Conservation (phyloP, 768 basidiomycete species). For the Trametes gibbosa region DNA sequence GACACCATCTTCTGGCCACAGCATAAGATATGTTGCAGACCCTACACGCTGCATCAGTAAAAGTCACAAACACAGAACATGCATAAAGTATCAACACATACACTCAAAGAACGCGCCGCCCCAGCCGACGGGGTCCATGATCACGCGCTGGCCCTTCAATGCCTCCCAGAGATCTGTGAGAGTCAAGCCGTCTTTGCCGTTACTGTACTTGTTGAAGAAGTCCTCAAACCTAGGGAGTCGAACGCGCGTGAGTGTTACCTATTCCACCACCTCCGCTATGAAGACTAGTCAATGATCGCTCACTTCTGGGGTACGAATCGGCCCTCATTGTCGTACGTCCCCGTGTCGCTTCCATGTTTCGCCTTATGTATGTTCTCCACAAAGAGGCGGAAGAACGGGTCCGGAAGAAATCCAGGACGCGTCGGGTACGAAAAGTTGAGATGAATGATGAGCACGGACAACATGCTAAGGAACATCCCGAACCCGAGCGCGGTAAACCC, state of each 20-base stretch:
- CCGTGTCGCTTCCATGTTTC: slow-evolving; percentile 46
- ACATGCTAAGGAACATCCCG: slow-evolving; percentile 35
- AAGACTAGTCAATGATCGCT: too few species aligned
- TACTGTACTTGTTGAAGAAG: slow-evolving; percentile 40
- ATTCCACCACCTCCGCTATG: too few species aligned
- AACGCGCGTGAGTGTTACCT: background rate
- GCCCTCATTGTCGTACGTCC: slow-evolving; percentile 40
- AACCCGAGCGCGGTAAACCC: slow-evolving; percentile 43
- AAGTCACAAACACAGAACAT: background rate
- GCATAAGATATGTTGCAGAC: slow-evolving; percentile 36
- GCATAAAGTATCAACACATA: background rate
- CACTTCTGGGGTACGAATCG: slow-evolving; percentile 37
- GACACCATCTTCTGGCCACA: slow-evolving; percentile 40
- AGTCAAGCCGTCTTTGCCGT: slow-evolving; percentile 25
- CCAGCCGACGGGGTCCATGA: slow-evolving; percentile 39
- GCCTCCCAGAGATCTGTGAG: slow-evolving; percentile 32
- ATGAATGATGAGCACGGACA: slow-evolving; percentile 37
- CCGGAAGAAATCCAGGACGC: slow-evolving; percentile 32
- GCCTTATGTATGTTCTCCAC: slow-evolving; percentile 34
- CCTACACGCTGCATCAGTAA: slow-evolving; percentile 16
- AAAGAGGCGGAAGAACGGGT: slow-evolving; percentile 41
- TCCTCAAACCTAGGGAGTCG: slow-evolving; percentile 38
- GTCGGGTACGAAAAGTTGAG: slow-evolving; percentile 35
- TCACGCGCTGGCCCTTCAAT: slow-evolving; percentile 34
- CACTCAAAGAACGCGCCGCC: slow-evolving; percentile 37